Percentiles rank a stretch among this genome's conserved stretches.
phyloP scores from a whole-genome alignment of 306 rosid genomes.

The Adenanthera pavonina region DNA sequence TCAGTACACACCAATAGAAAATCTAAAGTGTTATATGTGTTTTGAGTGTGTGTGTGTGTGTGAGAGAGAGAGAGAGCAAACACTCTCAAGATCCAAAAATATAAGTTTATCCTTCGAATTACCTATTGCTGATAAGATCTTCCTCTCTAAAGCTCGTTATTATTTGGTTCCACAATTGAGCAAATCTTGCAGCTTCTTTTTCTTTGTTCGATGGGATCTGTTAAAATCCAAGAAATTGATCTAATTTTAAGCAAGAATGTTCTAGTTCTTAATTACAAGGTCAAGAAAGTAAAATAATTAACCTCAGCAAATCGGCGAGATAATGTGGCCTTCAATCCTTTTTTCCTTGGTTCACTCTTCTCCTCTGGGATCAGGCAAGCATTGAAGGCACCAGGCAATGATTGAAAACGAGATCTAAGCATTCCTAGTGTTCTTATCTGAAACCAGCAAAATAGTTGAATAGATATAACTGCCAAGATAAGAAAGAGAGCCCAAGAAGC shows the following conservation, averaged over 20 bases:
- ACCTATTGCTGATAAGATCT: conserved; percentile 92
- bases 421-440: conserved; percentile 98
- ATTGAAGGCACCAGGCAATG: conserved; percentile 91
- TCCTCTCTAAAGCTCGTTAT: conserved; percentile 93
- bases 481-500: conserved; percentile 7
- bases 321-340: conserved; percentile 84
- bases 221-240: conserved; percentile 18
- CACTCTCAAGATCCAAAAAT: conserved; percentile 1
- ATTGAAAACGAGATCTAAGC: conserved; percentile 92
- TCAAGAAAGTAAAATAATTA: conserved; percentile 17
- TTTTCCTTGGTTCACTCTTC: conserved; percentile 78
- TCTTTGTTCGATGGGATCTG: conserved; percentile 80
- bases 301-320: conserved; percentile 71
- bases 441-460: conserved; percentile 40
- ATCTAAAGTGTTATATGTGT: conserved; percentile 9
- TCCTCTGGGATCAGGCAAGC: conserved; percentile 81
- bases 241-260: conserved; percentile 15
- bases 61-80: conserved; percentile 13
- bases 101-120: conserved; percentile 31
- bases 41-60: not conserved
- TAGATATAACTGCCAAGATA: not conserved
- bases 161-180: conserved; percentile 95
- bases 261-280: conserved; percentile 28
- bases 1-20: conserved; percentile 31
- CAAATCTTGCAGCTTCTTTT: conserved; percentile 94